phyloP scores from a whole-genome alignment of 441 rosid species.

The Pelargonium cotyledonis region DNA sequence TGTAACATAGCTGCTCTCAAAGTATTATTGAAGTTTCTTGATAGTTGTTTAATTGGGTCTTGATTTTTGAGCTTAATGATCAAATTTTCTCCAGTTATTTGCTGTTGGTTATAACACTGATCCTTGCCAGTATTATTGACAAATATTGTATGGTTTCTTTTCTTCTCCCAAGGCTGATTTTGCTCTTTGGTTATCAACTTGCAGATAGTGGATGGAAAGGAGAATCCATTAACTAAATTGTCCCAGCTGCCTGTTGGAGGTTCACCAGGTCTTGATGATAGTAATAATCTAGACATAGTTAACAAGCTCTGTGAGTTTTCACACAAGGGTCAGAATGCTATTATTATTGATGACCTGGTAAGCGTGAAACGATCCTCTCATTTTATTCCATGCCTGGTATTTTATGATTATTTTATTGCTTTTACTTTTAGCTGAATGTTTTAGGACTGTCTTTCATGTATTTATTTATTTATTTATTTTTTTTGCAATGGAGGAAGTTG shows the following conservation, averaged over 20 bases:
- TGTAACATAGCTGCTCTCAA: neutral
- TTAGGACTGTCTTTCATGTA: neutral
- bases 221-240: neutral
- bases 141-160: no score
- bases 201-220: no score
- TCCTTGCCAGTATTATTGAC: no score
- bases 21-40: neutral
- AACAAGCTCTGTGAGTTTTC: slow-evolving; percentile 31
- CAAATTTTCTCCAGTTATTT: no score
- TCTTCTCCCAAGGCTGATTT: no score
- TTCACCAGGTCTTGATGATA: neutral
- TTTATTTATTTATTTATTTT: neutral
- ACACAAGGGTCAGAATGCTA: slow-evolving; percentile 34
- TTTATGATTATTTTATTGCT: neutral
- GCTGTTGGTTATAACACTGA: no score
- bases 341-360: slow-evolving; percentile 47
- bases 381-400: neutral
- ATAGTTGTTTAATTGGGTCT: neutral
- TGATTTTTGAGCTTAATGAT: no score
- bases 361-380: slow-evolving; percentile 14
- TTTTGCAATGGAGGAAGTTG: neutral
- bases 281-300: slow-evolving; percentile 23
- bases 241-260: slow-evolving; percentile 17
- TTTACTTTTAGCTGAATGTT: neutral
- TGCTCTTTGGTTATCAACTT: no score